Conservation (phyloP, 495 filamentous ascomycete species). For the Talaromyces ruber region DNA sequence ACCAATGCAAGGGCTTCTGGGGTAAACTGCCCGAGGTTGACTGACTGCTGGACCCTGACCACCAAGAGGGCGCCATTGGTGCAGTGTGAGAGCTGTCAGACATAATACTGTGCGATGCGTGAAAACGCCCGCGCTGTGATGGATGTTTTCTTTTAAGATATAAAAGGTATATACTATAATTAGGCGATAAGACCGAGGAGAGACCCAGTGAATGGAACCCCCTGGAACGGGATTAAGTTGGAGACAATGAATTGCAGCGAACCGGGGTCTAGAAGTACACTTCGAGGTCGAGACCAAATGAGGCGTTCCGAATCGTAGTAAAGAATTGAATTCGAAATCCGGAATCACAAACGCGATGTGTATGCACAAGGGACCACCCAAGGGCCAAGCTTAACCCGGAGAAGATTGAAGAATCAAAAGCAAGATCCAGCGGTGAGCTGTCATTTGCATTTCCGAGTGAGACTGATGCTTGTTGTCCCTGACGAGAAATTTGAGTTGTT, state of each 20-base stretch:
- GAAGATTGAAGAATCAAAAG: not conserved
- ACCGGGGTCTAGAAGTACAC: not conserved
- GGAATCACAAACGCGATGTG: not conserved
- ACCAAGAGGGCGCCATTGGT: not conserved
- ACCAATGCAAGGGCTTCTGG: not conserved
- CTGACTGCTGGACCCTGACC: not conserved
- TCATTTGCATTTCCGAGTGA: not conserved
- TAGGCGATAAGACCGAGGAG: not conserved
- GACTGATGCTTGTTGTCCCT: not conserved
- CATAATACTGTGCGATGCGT: not conserved
- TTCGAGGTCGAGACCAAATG: not conserved
- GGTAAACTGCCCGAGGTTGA: not conserved
- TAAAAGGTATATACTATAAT: slow-evolving; percentile 1
- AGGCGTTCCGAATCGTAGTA: not conserved
- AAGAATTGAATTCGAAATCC: not conserved
- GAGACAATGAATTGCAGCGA: not conserved
- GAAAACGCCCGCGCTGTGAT: not conserved
- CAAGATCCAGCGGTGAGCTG: slow-evolving; percentile 1
- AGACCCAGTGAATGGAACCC: not conserved
- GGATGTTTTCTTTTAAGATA: not conserved
- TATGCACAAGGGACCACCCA: not conserved
- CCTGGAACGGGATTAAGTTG: not conserved
- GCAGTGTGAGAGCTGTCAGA: not conserved
- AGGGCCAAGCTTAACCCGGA: slow-evolving; percentile 4
- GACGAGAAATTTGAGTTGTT: not conserved